Conservation (phyloP, 2,329 filamentous ascomycete genomes). For the Colletotrichum salicis region DNA sequence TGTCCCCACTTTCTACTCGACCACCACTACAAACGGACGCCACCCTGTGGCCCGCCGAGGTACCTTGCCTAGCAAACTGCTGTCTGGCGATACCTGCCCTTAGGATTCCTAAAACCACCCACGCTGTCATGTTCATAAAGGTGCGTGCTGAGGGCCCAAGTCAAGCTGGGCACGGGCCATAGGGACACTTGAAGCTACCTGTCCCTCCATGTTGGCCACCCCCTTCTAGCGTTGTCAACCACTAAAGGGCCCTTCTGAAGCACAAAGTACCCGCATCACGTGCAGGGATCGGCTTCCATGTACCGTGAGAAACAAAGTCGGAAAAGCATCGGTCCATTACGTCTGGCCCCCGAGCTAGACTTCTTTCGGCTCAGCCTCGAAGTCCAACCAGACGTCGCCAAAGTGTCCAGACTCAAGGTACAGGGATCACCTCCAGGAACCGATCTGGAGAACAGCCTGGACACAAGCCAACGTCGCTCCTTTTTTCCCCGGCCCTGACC, state of each 20-base stretch:
- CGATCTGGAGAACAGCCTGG: conserved; percentile 36
- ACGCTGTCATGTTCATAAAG: conserved; percentile 7
- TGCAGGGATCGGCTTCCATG: conserved; percentile 15
- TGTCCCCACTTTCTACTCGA: conserved; percentile 34
- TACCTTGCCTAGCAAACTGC: conserved; percentile 9
- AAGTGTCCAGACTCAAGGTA: conserved; percentile 37
- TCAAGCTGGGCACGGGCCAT: conserved; percentile 10
- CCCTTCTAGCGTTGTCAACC: conserved; percentile 21
- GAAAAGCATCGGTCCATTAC: conserved; percentile 32
- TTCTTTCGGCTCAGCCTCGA: conserved; percentile 31
- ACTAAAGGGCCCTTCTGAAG: conserved; percentile 26
- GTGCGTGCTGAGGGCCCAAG: conserved; percentile 9
- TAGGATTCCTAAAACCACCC: not conserved
- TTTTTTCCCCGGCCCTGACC: conserved; percentile 20
- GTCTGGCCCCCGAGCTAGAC: conserved; percentile 19
- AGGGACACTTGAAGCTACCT: conserved; percentile 4
- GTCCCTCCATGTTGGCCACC: conserved; percentile 3
- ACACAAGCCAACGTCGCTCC: conserved; percentile 34
- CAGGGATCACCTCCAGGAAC: conserved; percentile 33
- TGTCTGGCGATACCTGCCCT: not conserved
- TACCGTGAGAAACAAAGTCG: not conserved
- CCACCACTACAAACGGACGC: conserved; percentile 34
- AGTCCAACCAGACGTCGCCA: conserved; percentile 36
- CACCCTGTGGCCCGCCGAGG: conserved; percentile 26
- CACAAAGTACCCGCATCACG: conserved; percentile 32